phyloP scores from a whole-genome alignment of 2,329 filamentous ascomycete genomes.

The Epicoccum sorghinum region DNA sequence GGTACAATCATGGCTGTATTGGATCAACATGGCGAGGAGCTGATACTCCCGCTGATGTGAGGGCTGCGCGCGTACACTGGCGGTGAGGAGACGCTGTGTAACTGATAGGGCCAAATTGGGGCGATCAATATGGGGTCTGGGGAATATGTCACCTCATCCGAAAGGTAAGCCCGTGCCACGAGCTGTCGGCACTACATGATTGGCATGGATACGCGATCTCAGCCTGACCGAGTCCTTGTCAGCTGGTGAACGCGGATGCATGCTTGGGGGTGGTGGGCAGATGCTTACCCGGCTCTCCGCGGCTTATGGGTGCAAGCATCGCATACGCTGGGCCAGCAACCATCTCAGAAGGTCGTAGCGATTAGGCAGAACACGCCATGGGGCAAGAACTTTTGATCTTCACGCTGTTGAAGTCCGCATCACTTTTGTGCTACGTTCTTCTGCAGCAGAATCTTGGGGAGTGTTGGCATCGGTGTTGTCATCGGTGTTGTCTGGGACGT shows the following conservation, averaged over 20 bases:
- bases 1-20: slow-evolving; percentile 15
- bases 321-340: not conserved
- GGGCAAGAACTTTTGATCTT: slow-evolving; percentile 2
- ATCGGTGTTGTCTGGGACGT: slow-evolving; percentile 24
- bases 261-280: not conserved
- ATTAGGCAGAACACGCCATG: slow-evolving; percentile 4
- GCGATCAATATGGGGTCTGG: slow-evolving; percentile 23
- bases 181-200: slow-evolving; percentile 24
- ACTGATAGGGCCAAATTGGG: slow-evolving; percentile 16
- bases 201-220: slow-evolving; percentile 24
- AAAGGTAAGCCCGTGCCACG: slow-evolving; percentile 8
- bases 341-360: not conserved
- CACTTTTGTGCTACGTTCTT: slow-evolving; percentile 33
- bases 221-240: slow-evolving; percentile 19
- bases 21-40: slow-evolving; percentile 7
- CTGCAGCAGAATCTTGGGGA: slow-evolving; percentile 25
- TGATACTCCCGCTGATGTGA: slow-evolving; percentile 25
- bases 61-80: slow-evolving; percentile 17
- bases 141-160: slow-evolving; percentile 25
- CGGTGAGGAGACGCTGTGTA: slow-evolving; percentile 8
- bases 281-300: slow-evolving; percentile 14
- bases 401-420: slow-evolving; percentile 31
- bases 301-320: not conserved
- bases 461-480: slow-evolving; percentile 17
- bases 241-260: slow-evolving; percentile 12